Base-by-base conservation (phyloP, 805 yeast species). In the Barnettozyma botsteinii region DNA sequence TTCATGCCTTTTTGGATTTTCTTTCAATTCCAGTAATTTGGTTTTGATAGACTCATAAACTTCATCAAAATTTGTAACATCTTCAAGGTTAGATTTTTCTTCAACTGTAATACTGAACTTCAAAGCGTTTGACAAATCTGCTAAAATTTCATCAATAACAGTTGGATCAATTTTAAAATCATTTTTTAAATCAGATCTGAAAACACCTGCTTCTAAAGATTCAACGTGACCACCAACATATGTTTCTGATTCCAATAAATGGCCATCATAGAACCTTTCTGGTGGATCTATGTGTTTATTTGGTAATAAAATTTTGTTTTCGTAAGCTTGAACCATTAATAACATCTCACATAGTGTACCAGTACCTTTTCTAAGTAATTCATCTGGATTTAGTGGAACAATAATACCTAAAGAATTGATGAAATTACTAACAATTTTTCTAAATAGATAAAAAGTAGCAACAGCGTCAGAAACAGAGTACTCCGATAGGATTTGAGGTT, bases 381-480 rank as follows among this genome's bases (percentile, higher is more conserved):
- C 98, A 62, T 93, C 99, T 0, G 98, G 98, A 52, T 89, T 87
- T 51, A 93, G 67, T 0, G 99, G 99, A 63, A 93, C 78, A 58
- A 93, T 94, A 11, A 94, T 88, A 62, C 98, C 89, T 43, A 93
- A 76, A 3, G 98, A 93, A 57, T 93, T 88, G 50, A 93, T 83
- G 65, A 93, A 93, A 2, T 98, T 98, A 61, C 89, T 98, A 38
- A 93, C 96, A 57, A 93, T 94, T 62, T 93, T 93, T 78, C 84
- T 89, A 66, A 89, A 93, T 33, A 93, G 68, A 61, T 93, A 93
- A 59, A 89, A 93, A 0, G 99, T 93, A 5, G 98, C 98, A 29
- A 94, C 98, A 11, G 99, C 99, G 71, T 93, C 99, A 42, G 98
- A 94, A 21, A 93, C 99, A 1, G 98, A 94, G 61, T 93, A 93